phyloP scores from a whole-genome alignment of 83 land plant genomes.

The Larix sibirica region DNA sequence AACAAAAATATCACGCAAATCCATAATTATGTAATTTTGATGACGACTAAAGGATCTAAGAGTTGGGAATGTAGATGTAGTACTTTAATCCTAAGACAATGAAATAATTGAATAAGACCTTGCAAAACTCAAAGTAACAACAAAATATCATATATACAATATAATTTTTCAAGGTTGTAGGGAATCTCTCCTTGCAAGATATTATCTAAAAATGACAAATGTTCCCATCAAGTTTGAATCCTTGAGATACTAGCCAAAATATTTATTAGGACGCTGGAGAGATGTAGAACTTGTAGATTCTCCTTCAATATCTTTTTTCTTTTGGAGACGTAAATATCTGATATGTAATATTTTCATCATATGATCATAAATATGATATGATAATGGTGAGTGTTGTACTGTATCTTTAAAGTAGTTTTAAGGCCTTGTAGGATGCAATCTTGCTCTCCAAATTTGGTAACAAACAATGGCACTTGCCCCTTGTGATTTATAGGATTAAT shows the following conservation, averaged over 20 bases:
- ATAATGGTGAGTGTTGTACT: too few species aligned
- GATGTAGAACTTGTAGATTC: neutral
- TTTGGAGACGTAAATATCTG: slow-evolving; percentile 31
- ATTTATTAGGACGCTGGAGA: neutral
- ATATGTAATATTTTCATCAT: slow-evolving; percentile 39
- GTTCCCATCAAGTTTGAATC: slow-evolving; percentile 36
- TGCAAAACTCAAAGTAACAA: slow-evolving; percentile 47
- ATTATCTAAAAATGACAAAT: slow-evolving; percentile 11
- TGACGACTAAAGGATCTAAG: too few species aligned
- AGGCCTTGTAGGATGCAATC: too few species aligned
- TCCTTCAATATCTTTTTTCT: slow-evolving; percentile 5
- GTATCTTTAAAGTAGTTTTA: too few species aligned
- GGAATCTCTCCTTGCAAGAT: slow-evolving; percentile 30
- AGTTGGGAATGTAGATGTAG: too few species aligned
- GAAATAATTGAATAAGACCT: slow-evolving; percentile 37
- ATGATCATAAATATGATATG: too few species aligned
- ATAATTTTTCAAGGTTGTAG: slow-evolving; percentile 48
- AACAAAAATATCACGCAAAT: too few species aligned
- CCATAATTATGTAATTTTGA: too few species aligned
- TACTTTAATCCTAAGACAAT: slow-evolving; percentile 28
- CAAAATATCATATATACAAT: slow-evolving; percentile 44
- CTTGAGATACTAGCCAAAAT: slow-evolving; percentile 4
- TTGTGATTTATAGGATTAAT: neutral
- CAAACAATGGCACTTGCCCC: neutral
- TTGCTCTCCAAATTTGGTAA: too few species aligned